Percentiles rank a stretch among this genome's conserved stretches.
phyloP scores from a whole-genome alignment of 208 protist genomes.

The Acanthamoeba polyphaga region DNA sequence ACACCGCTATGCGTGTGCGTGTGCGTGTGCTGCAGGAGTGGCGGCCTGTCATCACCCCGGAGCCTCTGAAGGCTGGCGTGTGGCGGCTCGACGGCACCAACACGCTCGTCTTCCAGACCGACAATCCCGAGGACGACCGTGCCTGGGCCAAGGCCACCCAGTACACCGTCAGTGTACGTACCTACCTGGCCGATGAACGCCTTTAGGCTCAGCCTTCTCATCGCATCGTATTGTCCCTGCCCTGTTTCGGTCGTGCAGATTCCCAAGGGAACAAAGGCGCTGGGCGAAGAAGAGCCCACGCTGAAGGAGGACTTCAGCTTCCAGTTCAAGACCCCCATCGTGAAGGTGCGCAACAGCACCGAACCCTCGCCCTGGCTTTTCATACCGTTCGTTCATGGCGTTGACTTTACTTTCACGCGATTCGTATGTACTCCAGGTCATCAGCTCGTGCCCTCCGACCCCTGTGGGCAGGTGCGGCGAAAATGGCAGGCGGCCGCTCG shows the following conservation, averaged over 20 bases:
- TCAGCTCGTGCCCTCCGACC: neutral
- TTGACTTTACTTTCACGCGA: neutral
- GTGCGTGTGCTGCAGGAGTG: neutral
- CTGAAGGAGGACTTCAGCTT: conserved; percentile 73
- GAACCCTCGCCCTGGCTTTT: neutral
- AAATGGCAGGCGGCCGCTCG: neutral
- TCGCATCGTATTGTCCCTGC: neutral
- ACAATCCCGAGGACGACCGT: conserved; percentile 28
- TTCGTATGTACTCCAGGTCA: neutral
- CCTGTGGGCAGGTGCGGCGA: neutral
- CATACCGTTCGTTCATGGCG: neutral
- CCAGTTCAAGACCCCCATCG: conserved; percentile 47
- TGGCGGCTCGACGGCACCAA: conserved; percentile 54
- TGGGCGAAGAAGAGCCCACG: neutral
- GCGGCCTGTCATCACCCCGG: conserved; percentile 44
- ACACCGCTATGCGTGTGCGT: neutral
- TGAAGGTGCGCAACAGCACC: neutral
- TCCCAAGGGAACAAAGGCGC: conserved; percentile 7
- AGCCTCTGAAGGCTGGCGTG: conserved; percentile 52
- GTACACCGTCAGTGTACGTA: conserved; percentile 62
- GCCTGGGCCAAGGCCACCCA: conserved; percentile 72
- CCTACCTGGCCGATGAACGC: neutral
- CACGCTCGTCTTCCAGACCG: conserved; percentile 7
- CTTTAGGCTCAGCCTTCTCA: neutral
- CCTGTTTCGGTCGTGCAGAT: neutral